A percentile compares a stretch with the other conserved stretches of the same genome.
Evolutionary conservation across 768 basidiomycete species (phyloP).

Genomic region (Trametes punicea): DNA sequence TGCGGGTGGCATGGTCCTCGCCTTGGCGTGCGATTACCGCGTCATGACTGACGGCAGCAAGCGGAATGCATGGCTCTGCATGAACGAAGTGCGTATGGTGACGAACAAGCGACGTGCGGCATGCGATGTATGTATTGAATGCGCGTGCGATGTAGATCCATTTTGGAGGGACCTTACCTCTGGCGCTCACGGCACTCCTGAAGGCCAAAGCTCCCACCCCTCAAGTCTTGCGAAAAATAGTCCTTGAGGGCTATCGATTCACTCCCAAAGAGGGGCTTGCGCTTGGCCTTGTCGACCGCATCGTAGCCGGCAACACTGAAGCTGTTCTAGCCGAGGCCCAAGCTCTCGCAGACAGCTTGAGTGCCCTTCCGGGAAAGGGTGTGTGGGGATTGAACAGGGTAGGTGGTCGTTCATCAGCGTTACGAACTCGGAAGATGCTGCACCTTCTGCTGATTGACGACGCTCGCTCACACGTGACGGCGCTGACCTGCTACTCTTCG

Average conservation of each 20-base stretch:
- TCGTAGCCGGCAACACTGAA: conserved; percentile 59
- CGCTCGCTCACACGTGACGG: not conserved
- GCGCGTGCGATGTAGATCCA: conserved; percentile 48
- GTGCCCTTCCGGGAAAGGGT: conserved; percentile 50
- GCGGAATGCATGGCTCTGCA: conserved; percentile 81
- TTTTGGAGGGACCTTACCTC: conserved; percentile 80
- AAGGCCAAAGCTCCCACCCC: conserved; percentile 62
- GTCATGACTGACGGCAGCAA: conserved; percentile 81
- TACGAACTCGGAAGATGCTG: not conserved
- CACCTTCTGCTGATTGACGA: not conserved
- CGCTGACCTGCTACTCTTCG: conserved; percentile 1
- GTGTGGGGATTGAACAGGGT: conserved; percentile 79
- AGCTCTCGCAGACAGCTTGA: conserved; percentile 54
- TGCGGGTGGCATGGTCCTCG: conserved; percentile 78
- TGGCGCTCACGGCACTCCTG: conserved; percentile 62
- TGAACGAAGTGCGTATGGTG: conserved; percentile 72
- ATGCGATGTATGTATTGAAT: not conserved
- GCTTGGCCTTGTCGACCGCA: conserved; percentile 65
- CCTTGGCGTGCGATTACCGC: conserved; percentile 83
- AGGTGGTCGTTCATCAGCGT: not conserved
- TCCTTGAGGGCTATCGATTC: conserved; percentile 78
- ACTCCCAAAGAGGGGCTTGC: conserved; percentile 66
- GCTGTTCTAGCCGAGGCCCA: conserved; percentile 61
- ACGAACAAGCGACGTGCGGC: not conserved
- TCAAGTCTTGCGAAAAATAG: conserved; percentile 62